Conservation (phyloP, 1,139 yeast species). For the Diutina sp. region DNA sequence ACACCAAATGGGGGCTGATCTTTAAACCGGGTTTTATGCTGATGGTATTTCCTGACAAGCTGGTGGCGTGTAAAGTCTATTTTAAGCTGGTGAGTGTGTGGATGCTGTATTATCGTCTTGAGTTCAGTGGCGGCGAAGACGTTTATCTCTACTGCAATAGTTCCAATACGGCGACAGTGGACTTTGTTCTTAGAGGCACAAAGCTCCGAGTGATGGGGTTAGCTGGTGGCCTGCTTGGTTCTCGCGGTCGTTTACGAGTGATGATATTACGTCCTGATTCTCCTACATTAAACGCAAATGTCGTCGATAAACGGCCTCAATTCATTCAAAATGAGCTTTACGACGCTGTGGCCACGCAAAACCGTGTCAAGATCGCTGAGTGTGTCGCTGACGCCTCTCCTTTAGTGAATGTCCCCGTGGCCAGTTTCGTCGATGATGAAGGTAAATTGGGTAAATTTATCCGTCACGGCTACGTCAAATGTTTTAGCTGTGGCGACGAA, state of each 20-base stretch:
- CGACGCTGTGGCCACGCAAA: background rate
- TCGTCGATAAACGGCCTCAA: background rate
- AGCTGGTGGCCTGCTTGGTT: background rate
- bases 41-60: background rate
- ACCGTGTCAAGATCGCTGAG: background rate
- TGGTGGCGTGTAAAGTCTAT: background rate
- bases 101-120: background rate
- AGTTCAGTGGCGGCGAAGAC: background rate
- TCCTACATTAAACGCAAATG: background rate
- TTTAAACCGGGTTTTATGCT: background rate
- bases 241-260: background rate
- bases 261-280: background rate
- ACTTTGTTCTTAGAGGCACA: background rate
- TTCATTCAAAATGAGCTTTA: background rate
- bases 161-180: background rate
- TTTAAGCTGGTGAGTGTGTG: background rate
- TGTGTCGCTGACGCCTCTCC: background rate
- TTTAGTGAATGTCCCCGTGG: background rate
- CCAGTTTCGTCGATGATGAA: background rate
- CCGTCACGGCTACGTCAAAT: background rate
- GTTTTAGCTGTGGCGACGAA: background rate
- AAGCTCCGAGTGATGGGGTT: background rate
- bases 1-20: background rate
- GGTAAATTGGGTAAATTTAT: background rate
- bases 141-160: background rate